Evolutionary conservation across 441 rosid species (phyloP), one percentile per base, ranked within the genome.

Genomic region (Metrosideros polymorpha): DNA sequence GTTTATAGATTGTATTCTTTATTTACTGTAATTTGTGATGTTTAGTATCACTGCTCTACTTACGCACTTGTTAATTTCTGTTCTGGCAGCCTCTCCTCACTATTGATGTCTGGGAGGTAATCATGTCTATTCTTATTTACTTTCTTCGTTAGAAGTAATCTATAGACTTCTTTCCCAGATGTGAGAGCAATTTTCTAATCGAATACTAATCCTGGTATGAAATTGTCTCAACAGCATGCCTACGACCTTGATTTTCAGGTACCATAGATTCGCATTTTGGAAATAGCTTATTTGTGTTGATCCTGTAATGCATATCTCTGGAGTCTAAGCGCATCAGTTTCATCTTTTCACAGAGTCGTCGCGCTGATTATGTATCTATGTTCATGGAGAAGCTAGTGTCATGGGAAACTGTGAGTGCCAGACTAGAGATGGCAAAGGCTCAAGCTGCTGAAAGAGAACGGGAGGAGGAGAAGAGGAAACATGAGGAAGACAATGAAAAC

Each of bases 71-170:
- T 27, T 88, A 27, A 88, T 76, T 88, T 76, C 47, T 55, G 90
- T 91, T 84, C 86, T 88, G 90, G 95, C 96, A 96, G 99, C 98
- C 98, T 51, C 96, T 97, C 85, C 99, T 95, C 82, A 91, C 98
- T 29, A 93, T 97, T 88, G 99, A 97, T 90, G 95, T 95, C 25
- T 97, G 99, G 99, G 99, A 96, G 99, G 99, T 97, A 94, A 82
- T 86, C 32, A 13, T 25, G 51, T 30, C 52, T 45, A 42, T 39
- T 35, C 47, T 39, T 39, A 39, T 39, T 39, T 22, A 24, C 79
- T 71, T 39, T 1, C 79, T 71, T 71, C 47, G 2, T 12, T 22
- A 22, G 47, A 42, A 50, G 57, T 29, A 18, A 29, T 42, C 35
- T 35, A 76, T 19, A 88, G 52, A 45, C 47, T 83, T 8, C 47